Evolutionary conservation across 176 grass and related monocot species (phyloP).

Genomic region (Tillandsia fasciculata): DNA sequence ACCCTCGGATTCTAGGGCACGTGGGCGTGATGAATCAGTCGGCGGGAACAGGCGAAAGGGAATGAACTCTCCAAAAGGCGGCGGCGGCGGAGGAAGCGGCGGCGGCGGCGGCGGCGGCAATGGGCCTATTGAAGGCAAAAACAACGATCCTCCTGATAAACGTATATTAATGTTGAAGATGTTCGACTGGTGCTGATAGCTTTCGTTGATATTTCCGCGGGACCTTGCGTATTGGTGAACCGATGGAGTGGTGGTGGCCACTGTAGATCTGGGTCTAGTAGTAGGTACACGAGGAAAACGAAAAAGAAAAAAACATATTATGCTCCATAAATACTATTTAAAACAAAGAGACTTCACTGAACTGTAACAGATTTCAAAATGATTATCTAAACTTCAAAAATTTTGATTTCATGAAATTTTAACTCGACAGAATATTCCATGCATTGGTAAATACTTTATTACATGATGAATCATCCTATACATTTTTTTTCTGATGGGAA

Average conservation of each 20-base stretch:
- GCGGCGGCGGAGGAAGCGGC: conserved; percentile 17
- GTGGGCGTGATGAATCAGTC: conserved; percentile 38
- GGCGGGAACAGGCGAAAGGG: conserved; percentile 52
- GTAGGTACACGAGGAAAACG: conserved; percentile 4
- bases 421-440: too few species aligned
- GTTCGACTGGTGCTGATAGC: conserved; percentile 36
- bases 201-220: conserved; percentile 49
- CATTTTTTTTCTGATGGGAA: too few species aligned
- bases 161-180: conserved; percentile 31
- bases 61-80: conserved; percentile 23
- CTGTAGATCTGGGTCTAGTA: conserved; percentile 67
- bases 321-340: not conserved
- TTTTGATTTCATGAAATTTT: too few species aligned
- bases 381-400: too few species aligned
- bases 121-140: conserved; percentile 23
- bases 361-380: too few species aligned
- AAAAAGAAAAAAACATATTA: not conserved
- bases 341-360: too few species aligned
- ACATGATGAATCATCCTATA: too few species aligned
- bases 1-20: conserved; percentile 44
- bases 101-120: conserved; percentile 29
- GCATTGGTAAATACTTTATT: too few species aligned
- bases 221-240: conserved; percentile 54
- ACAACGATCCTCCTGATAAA: conserved; percentile 35
- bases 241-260: conserved; percentile 35